A percentile compares a stretch with the other conserved stretches of the same genome.
phyloP scores from a whole-genome alignment of 345 rosid genomes.

The Eucalyptus fibrosa region DNA sequence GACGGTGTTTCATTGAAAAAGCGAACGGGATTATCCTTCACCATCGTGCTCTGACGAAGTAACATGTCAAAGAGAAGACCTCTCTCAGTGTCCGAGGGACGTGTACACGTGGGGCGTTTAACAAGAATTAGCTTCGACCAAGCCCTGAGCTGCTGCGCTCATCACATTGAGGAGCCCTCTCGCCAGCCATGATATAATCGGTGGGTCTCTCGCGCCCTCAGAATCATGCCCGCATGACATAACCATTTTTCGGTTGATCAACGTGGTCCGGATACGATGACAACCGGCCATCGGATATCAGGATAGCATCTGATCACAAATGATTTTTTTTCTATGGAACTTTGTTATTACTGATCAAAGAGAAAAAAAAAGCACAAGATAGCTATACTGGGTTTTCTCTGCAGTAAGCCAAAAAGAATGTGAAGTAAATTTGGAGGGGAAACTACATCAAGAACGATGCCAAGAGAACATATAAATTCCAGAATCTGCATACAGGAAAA shows the following conservation, averaged over 20 bases:
- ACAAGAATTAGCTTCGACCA: background rate
- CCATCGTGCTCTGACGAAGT: too few relatives aligned
- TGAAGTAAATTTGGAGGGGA: background rate
- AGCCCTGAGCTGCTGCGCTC: background rate
- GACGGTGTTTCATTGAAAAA: too few relatives aligned
- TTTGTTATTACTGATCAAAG: background rate
- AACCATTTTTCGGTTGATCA: background rate
- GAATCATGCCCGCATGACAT: background rate
- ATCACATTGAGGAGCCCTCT: background rate
- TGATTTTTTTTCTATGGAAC: background rate
- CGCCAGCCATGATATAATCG: fast-evolving
- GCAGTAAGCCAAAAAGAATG: background rate
- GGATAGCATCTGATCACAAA: background rate
- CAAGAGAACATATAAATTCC: background rate
- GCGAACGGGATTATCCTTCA: fast-evolving
- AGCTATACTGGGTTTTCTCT: background rate
- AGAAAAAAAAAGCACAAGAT: background rate
- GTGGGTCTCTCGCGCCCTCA: background rate
- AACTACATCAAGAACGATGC: background rate
- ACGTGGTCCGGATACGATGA: background rate
- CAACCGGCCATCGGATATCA: background rate
- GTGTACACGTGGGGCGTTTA: too few relatives aligned
- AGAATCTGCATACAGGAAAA: background rate
- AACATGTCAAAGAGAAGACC: too few relatives aligned
- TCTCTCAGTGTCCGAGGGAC: too few relatives aligned